Evolutionary conservation across 345 rosid genomes (phyloP).

Genomic region (Sisymbrium altissimum): DNA sequence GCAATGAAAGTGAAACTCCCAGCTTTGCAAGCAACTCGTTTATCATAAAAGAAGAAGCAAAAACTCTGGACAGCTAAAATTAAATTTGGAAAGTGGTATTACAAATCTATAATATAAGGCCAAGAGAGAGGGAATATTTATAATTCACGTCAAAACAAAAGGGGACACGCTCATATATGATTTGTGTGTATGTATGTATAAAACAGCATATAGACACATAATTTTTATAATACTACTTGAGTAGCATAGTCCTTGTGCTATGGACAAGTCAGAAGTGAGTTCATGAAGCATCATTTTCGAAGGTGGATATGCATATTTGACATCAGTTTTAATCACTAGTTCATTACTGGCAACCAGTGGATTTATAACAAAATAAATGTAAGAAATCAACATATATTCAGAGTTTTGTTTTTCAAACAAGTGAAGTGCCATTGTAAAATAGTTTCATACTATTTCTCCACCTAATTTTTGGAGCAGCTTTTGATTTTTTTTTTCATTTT

Average conservation of each 20-base stretch:
- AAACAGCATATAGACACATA: constrained; percentile 11
- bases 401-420: background rate
- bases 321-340: background rate
- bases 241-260: background rate
- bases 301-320: background rate
- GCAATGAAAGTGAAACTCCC: constrained; percentile 35
- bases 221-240: constrained; percentile 10
- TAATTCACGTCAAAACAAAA: constrained; percentile 28
- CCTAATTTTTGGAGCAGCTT: background rate
- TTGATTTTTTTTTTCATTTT: background rate
- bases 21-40: constrained; percentile 23
- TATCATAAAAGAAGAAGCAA: background rate
- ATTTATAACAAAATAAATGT: background rate
- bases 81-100: background rate
- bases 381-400: background rate
- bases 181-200: background rate
- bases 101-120: constrained; percentile 1
- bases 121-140: constrained; percentile 31
- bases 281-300: constrained; percentile 28
- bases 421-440: background rate
- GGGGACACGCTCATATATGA: constrained; percentile 7
- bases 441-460: background rate
- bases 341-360: background rate
- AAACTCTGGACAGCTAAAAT: background rate
- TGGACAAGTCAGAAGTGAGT: constrained; percentile 17